Evolutionary conservation across 768 basidiomycete species (phyloP).

Genomic region (Lepiota brunneoincarnata): DNA sequence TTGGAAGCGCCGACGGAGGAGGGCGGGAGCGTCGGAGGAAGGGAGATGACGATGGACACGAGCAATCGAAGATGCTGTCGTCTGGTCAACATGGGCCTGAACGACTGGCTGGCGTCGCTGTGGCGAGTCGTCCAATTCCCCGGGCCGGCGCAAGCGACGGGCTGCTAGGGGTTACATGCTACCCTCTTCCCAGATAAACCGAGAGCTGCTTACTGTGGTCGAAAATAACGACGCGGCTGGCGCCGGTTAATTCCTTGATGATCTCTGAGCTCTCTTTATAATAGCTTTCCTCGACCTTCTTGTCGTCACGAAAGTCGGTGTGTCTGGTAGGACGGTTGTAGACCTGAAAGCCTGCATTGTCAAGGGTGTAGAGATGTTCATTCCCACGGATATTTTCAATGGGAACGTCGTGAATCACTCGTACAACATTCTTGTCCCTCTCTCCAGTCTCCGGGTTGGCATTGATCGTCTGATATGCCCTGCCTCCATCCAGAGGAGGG

Average conservation of each 20-base stretch:
- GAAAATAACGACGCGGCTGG: slow-evolving; percentile 54
- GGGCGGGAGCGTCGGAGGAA: slow-evolving; percentile 36
- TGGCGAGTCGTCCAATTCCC: slow-evolving; percentile 29
- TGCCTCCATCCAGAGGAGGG: slow-evolving; percentile 23
- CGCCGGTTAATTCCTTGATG: slow-evolving; percentile 56
- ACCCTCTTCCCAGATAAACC: background rate
- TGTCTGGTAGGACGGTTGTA: slow-evolving; percentile 34
- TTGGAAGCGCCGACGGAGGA: slow-evolving; percentile 49
- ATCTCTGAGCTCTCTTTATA: slow-evolving; percentile 56
- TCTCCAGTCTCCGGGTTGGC: slow-evolving; percentile 19
- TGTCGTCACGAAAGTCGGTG: slow-evolving; percentile 33
- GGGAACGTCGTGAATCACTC: slow-evolving; percentile 24
- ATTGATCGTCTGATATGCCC: slow-evolving; percentile 24
- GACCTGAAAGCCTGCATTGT: slow-evolving; percentile 51
- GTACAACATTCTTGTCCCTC: slow-evolving; percentile 19
- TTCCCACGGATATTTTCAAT: slow-evolving; percentile 56
- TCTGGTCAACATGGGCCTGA: slow-evolving; percentile 53
- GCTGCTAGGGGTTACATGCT: slow-evolving; percentile 26
- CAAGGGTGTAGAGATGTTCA: slow-evolving; percentile 40
- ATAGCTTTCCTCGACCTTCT: slow-evolving; percentile 49
- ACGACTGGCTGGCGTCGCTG: slow-evolving; percentile 44
- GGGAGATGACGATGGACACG: slow-evolving; percentile 53
- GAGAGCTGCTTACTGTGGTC: slow-evolving; percentile 50
- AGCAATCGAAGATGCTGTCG: slow-evolving; percentile 35
- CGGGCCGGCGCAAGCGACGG: slow-evolving; percentile 44